phyloP scores from a whole-genome alignment of 2,329 filamentous ascomycete species.

The Colletotrichum navitas region DNA sequence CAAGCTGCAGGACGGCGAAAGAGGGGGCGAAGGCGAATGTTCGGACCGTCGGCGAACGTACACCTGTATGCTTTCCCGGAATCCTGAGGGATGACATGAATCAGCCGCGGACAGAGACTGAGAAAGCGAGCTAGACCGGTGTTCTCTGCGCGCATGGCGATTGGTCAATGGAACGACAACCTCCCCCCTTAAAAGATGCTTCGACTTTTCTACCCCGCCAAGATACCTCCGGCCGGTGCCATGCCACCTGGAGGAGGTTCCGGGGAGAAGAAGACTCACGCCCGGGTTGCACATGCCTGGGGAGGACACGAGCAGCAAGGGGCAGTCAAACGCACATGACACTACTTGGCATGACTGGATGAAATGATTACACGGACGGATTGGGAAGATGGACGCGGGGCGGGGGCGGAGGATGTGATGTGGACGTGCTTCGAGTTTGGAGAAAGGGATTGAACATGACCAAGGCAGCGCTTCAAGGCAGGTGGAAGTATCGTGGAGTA shows the following conservation, averaged over 20 bases:
- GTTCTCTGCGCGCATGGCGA: neutral
- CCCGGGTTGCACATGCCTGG: neutral
- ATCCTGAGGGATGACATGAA: neutral
- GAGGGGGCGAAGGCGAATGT: neutral
- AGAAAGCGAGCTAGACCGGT: neutral
- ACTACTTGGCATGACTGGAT: slow-evolving; percentile 5
- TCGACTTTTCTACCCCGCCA: neutral
- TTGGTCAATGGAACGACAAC: slow-evolving; percentile 20
- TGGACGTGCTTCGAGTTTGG: neutral
- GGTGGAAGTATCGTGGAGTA: slow-evolving; percentile 1
- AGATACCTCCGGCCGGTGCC: slow-evolving; percentile 1
- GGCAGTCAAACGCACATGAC: slow-evolving; percentile 1
- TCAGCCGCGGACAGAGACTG: neutral
- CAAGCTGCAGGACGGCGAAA: neutral
- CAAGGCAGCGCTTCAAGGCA: neutral
- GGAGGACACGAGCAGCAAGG: neutral
- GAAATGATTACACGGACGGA: neutral
- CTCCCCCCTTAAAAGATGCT: neutral
- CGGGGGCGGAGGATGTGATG: neutral
- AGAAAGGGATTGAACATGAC: neutral
- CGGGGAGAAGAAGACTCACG: neutral
- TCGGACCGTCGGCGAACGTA: neutral
- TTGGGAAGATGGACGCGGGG: neutral
- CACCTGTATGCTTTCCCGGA: neutral
- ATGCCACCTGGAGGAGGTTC: slow-evolving; percentile 26